Percentiles rank a stretch among this genome's conserved stretches.
Evolutionary conservation across 768 basidiomycete genomes (phyloP).

Genomic region (Tremella mesenterica): DNA sequence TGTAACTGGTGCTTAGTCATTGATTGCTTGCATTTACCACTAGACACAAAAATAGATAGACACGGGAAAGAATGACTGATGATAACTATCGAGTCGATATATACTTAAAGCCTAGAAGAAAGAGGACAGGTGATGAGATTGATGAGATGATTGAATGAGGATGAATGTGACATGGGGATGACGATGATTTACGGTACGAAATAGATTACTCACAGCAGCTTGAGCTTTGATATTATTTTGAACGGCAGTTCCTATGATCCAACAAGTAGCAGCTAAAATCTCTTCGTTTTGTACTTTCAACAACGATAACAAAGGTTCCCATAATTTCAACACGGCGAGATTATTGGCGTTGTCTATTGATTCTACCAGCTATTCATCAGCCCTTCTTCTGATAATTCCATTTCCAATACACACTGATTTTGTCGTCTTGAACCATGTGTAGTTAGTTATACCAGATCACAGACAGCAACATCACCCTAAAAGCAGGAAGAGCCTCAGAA

Average conservation of each 20-base stretch:
- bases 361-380: slow-evolving; percentile 39
- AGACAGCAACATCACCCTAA: background rate
- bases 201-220: slow-evolving; percentile 36
- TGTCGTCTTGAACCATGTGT: too few species aligned
- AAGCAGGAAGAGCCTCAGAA: background rate
- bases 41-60: too few species aligned
- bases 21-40: too few species aligned
- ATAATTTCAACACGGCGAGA: slow-evolving; percentile 41
- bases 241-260: slow-evolving; percentile 45
- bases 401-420: background rate
- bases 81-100: too few species aligned
- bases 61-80: background rate
- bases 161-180: slow-evolving; percentile 1
- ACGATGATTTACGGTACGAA: background rate
- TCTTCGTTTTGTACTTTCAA: slow-evolving; percentile 29
- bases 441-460: too few species aligned
- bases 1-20: slow-evolving; percentile 34
- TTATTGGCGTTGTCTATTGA: slow-evolving; percentile 46
- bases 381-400: background rate
- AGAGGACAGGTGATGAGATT: too few species aligned
- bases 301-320: slow-evolving; percentile 39
- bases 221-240: slow-evolving; percentile 47
- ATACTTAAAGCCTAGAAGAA: too few species aligned
- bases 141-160: too few species aligned
- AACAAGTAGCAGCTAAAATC: slow-evolving; percentile 37